Evolutionary conservation across 495 filamentous ascomycete genomes (phyloP).

Genomic region (Lichina pygmaea): DNA sequence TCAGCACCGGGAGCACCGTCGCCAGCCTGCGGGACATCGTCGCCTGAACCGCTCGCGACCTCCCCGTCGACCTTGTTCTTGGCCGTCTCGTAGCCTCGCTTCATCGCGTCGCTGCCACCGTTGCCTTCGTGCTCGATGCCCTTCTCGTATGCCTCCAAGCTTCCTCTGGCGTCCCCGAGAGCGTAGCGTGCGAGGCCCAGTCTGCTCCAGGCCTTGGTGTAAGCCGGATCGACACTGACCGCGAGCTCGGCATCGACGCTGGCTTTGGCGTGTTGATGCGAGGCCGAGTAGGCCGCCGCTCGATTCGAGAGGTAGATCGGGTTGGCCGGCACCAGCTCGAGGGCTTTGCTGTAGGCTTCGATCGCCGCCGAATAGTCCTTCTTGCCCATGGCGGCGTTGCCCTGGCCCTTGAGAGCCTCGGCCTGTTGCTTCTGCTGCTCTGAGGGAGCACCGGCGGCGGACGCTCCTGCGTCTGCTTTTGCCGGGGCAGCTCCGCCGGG

Average conservation of each 20-base stretch:
- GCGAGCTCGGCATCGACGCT: constrained; percentile 71
- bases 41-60: constrained; percentile 17
- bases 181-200: constrained; percentile 77
- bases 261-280: constrained; percentile 55
- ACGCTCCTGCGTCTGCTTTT: not conserved
- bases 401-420: constrained; percentile 67
- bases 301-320: constrained; percentile 96
- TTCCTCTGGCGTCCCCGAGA: constrained; percentile 64
- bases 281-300: constrained; percentile 66
- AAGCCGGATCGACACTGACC: constrained; percentile 59
- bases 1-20: constrained; percentile 13
- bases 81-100: constrained; percentile 79
- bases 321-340: constrained; percentile 56
- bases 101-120: constrained; percentile 76
- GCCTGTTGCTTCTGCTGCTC: constrained; percentile 42
- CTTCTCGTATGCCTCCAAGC: constrained; percentile 81
- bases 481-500: constrained; percentile 8
- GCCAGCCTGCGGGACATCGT: constrained; percentile 22
- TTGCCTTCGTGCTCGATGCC: constrained; percentile 87
- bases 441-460: constrained; percentile 11
- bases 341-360: constrained; percentile 59
- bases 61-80: constrained; percentile 58
- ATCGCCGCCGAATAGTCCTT: constrained; percentile 71
- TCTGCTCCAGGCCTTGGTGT: constrained; percentile 88
- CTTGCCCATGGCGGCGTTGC: constrained; percentile 77